Base-by-base conservation (phyloP, 345 rosid genomes). In the Sisymbrium irio region DNA sequence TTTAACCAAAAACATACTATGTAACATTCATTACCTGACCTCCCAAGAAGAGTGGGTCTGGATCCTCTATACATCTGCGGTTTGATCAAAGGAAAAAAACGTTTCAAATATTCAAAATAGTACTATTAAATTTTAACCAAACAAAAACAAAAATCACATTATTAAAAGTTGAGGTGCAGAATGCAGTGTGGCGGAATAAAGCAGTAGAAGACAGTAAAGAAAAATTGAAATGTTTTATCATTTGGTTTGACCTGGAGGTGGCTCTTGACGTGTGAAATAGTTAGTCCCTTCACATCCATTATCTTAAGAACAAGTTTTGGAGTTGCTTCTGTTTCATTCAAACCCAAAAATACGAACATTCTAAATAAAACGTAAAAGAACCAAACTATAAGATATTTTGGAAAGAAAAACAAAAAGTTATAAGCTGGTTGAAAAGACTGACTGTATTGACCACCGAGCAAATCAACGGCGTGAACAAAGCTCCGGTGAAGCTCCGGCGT, bases 261-360 rank as follows among this genome's bases (percentile, higher is more conserved):
- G 88, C 99, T 95, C 82, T 95, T 95, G 58, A 95, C 98, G 74
- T 95, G 99, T 63, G 98, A 89, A 73, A 95, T 95, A 72, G 99
- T 95, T 64, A 95, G 92, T 44, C 99, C 99, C 77, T 91, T 85
- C 71, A 95, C 99, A 84, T 90, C 97, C 99, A 95, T 95, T 55
- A 95, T 59, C 85, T 92, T 93, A 65, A 95, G 97, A 67, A 95
- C 99, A n/a, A 92, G 93, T 72, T 95, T 95, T 25, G 99, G 99
- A 6, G 99, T 95, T 33, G 99, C 97, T 86, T 86, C 99, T 95
- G 64, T 66, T 65, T 65, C 68, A 50, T 71, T 64, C 56, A 77
- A 42, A 76, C 62, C 37, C 17, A 70, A 49, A 70, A 8, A 37
- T 0, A 47, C 22, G 57, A 63, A 63, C 27, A 19, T 81, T 79